Conservation (phyloP, 257 asterid genomes). For the Thymus mandschuricus region DNA sequence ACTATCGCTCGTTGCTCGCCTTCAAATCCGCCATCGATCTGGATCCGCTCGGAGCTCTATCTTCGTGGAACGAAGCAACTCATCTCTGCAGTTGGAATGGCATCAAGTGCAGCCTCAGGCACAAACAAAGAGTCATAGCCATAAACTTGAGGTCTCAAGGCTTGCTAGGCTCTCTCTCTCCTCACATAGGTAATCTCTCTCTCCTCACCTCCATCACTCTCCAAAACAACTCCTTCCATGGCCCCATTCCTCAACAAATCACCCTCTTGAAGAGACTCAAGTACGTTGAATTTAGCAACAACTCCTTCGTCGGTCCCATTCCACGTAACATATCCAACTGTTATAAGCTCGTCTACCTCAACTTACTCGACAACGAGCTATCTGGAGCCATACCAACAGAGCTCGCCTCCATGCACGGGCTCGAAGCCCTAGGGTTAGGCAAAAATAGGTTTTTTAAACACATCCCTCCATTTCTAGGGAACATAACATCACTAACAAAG, state of each 20-base stretch:
- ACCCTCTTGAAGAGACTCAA: slow-evolving; percentile 30
- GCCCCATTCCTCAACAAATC: slow-evolving; percentile 40
- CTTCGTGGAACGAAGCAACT: slow-evolving; percentile 39
- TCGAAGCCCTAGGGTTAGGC: slow-evolving; percentile 1
- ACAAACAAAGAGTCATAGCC: slow-evolving; percentile 30
- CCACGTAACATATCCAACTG: slow-evolving; percentile 23
- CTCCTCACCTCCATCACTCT: slow-evolving; percentile 35
- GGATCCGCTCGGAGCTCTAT: slow-evolving; percentile 34
- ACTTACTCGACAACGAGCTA: not conserved
- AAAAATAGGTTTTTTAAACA: not conserved
- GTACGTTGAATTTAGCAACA: slow-evolving; percentile 31
- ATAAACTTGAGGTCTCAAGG: slow-evolving; percentile 36
- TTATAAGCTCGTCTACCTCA: not conserved
- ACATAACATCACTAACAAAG: not conserved
- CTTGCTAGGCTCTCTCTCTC: slow-evolving; percentile 39
- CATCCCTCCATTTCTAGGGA: not conserved
- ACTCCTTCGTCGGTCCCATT: slow-evolving; percentile 41
- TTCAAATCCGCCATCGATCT: slow-evolving; percentile 27
- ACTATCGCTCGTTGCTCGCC: slow-evolving; percentile 25
- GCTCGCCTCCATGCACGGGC: not conserved
- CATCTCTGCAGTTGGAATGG: slow-evolving; percentile 43
- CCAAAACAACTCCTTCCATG: slow-evolving; percentile 34
- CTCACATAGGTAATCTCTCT: slow-evolving; percentile 46
- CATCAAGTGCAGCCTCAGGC: slow-evolving; percentile 28
- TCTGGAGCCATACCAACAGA: not conserved